These are phyloP conservation scores for Kwoniella shivajii DNA, from an alignment of 1,284 basidiomycete species.

Conservation along the genomic window DNA sequence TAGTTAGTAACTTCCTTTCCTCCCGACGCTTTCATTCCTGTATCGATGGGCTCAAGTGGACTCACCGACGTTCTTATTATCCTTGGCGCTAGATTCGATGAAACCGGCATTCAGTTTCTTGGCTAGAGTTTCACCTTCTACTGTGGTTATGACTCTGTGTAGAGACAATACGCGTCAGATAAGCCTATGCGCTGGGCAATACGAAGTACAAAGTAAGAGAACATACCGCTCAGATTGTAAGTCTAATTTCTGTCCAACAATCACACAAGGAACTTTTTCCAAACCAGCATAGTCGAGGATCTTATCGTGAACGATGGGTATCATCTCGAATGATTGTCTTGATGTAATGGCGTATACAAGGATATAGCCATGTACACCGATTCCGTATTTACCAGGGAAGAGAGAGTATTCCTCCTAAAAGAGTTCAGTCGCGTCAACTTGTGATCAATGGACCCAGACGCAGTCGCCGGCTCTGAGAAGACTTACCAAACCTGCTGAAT, in stretches of 20 bases:
- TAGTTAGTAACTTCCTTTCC: neutral
- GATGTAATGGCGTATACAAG: conserved; percentile 95
- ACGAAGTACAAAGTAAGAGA: neutral
- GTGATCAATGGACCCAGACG: too few species aligned
- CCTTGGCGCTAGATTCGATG: conserved; percentile 86
- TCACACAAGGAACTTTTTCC: conserved; percentile 87
- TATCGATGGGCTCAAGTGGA: too few species aligned
- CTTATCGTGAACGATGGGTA: conserved; percentile 95
- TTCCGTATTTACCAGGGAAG: conserved; percentile 76
- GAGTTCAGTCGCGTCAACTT: conserved; percentile 4
- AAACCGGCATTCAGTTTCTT: conserved; percentile 72
- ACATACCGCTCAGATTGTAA: conserved; percentile 59
- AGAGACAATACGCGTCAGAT: neutral
- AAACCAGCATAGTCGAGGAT: conserved; percentile 92
- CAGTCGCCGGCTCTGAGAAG: neutral
- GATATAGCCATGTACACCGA: conserved; percentile 81
- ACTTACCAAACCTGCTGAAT: conserved; percentile 82
- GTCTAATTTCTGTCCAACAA: conserved; percentile 95
- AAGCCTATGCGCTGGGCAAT: neutral
- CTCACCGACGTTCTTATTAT: conserved; percentile 85
- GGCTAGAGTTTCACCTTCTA: conserved; percentile 77
- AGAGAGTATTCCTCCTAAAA: conserved; percentile 82
- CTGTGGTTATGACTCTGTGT: conserved; percentile 71
- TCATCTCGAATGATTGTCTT: conserved; percentile 92
- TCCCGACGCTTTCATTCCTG: too few species aligned